Evolutionary conservation across 106 monocot species (phyloP), one percentile per base, ranked within the genome.

Genomic region (Amphibolis antarctica): DNA sequence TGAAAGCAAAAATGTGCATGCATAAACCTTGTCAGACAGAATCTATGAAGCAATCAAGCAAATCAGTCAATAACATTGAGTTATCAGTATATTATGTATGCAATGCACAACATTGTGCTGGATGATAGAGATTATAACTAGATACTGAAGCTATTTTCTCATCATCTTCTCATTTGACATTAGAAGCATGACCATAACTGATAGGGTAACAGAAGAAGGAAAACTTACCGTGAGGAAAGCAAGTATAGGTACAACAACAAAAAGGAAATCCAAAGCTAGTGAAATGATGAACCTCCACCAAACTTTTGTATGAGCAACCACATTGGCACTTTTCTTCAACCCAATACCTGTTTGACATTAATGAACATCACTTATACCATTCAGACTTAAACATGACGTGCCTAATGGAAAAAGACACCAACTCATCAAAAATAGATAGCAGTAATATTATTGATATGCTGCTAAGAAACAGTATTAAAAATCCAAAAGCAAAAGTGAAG

Each of bases 211-310:
- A 28, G 0, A 53, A 18, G 18, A 63, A 47, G 43, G 29, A 19
- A 10, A 55, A 60, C 82, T 80, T 81, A 90, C 86, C 48, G 89
- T 96, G 60, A 89, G 76, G 65, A 82, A 25, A n/a, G 75, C 66
- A 50, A 94, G 66, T 63, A 89, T 51, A n/a, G 94, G 89, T 47
- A 86, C 46, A 54, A 86, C 53, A 49, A 90, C 63, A 43, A 53
- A 74, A 20, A 77, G 49, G 57, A 79, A 86, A 68, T 96, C 94
- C 31, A 82, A 42, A 70, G 44, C 25, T 25, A 96, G 25, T 5
- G 70, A 49, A 69, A 69, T 1, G 15, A 76, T 55, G 65, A 66
- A 82, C 62, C 11, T 31, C 57, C 62, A 59, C 77, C 74, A 81
- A 63, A 60, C 69, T 74, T 67, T 76, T 47, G 10, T 45, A 43